Percentiles rank a stretch among this genome's conserved stretches.
Evolutionary conservation across 1,284 basidiomycete species (phyloP).

Genomic region (Schizophyllum commune): DNA sequence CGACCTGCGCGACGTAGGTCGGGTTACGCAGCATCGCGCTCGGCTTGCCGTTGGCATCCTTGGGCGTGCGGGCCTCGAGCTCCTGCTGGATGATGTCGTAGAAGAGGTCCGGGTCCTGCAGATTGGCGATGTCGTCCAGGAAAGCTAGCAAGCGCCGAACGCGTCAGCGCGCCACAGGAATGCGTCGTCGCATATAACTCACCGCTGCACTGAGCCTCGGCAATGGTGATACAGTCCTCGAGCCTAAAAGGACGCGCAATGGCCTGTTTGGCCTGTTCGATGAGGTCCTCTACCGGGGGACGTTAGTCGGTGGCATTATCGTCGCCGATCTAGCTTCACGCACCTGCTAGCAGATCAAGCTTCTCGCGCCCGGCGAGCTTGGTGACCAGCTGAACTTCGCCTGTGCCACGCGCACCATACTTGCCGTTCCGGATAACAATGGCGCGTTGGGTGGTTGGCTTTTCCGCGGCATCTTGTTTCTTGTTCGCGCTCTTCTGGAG

Average conservation of each 20-base stretch:
- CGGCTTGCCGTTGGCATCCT: slow-evolving; percentile 20
- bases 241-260: slow-evolving; percentile 56
- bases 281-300: slow-evolving; percentile 51
- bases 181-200: slow-evolving; percentile 14
- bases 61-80: slow-evolving; percentile 39
- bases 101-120: slow-evolving; percentile 59
- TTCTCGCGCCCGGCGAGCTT: slow-evolving; percentile 70
- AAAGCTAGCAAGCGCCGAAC: slow-evolving; percentile 32
- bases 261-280: slow-evolving; percentile 46
- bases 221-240: slow-evolving; percentile 54
- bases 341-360: slow-evolving; percentile 67
- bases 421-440: slow-evolving; percentile 68
- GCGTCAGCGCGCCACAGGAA: not conserved
- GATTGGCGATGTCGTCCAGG: slow-evolving; percentile 56
- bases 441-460: slow-evolving; percentile 61
- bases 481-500: slow-evolving; percentile 23
- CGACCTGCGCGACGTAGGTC: slow-evolving; percentile 43
- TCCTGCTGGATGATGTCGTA: slow-evolving; percentile 45
- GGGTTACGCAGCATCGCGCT: slow-evolving; percentile 32
- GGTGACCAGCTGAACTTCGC: slow-evolving; percentile 47
- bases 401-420: slow-evolving; percentile 59
- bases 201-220: slow-evolving; percentile 66
- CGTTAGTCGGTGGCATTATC: slow-evolving; percentile 9
- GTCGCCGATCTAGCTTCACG: slow-evolving; percentile 11
- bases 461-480: slow-evolving; percentile 41